A percentile compares a stretch with the other conserved stretches of the same genome.
phyloP scores from a whole-genome alignment of 495 filamentous ascomycete species.

The Neurospora africana region DNA sequence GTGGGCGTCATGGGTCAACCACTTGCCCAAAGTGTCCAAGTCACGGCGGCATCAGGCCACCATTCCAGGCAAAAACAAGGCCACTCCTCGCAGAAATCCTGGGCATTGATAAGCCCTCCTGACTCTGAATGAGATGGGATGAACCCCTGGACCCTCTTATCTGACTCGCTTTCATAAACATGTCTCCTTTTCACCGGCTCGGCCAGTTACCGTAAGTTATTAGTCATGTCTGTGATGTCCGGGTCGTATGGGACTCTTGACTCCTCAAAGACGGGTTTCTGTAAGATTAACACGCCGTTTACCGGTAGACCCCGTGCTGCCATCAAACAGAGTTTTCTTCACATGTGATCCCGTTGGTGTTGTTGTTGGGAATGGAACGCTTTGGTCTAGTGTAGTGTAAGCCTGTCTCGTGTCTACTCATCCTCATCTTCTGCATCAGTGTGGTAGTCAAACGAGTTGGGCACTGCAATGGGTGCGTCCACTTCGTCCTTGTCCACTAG shows the following conservation, averaged over 20 bases:
- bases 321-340: not conserved
- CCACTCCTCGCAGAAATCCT: not conserved
- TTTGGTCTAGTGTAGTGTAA: not conserved
- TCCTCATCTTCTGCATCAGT: conserved; percentile 13
- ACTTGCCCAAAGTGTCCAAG: not conserved
- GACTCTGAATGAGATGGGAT: not conserved
- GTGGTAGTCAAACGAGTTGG: conserved; percentile 18
- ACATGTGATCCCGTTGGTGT: not conserved
- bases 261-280: not conserved
- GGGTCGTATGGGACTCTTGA: not conserved
- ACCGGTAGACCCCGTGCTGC: not conserved
- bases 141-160: not conserved
- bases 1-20: not conserved
- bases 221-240: not conserved
- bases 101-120: not conserved
- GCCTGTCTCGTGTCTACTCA: not conserved
- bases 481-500: conserved; percentile 8
- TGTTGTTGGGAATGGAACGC: not conserved
- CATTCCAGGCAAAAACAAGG: not conserved
- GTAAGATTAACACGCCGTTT: not conserved
- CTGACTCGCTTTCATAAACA: not conserved
- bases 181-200: not conserved
- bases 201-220: not conserved
- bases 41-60: not conserved
- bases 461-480: conserved; percentile 10